phyloP scores from a whole-genome alignment of 1,284 basidiomycete species.

The Megacollybia platyphylla region DNA sequence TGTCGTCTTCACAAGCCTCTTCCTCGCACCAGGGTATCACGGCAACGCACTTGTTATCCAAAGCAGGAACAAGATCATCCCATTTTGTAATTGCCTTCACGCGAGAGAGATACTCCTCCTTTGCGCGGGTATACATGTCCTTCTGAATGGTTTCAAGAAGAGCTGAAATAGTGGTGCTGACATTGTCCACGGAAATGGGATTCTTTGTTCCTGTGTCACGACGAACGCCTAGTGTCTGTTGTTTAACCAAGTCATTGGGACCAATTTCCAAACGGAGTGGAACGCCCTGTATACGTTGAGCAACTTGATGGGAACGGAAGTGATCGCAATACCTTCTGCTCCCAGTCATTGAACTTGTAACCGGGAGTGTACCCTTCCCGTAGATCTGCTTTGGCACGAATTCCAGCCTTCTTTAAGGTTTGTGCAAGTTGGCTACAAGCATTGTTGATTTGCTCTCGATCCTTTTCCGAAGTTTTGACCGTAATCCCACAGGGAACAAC shows the following conservation, averaged over 20 bases:
- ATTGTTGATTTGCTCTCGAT: constrained; percentile 66
- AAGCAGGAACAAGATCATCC: constrained; percentile 84
- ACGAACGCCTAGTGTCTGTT: constrained; percentile 77
- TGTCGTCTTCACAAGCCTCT: constrained; percentile 92
- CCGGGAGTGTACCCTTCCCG: constrained; percentile 95
- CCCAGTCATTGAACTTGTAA: constrained; percentile 99
- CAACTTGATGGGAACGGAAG: not conserved
- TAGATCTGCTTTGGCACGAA: constrained; percentile 85
- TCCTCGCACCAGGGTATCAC: constrained; percentile 96
- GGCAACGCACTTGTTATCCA: constrained; percentile 84
- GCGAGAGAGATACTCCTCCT: constrained; percentile 63
- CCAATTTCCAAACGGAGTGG: constrained; percentile 96
- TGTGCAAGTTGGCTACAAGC: constrained; percentile 68
- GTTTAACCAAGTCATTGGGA: constrained; percentile 82
- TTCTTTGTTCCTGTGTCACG: constrained; percentile 80
- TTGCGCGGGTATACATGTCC: constrained; percentile 81
- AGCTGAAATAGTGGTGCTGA: constrained; percentile 43
- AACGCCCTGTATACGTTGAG: constrained; percentile 54
- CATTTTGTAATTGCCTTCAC: constrained; percentile 73
- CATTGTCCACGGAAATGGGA: constrained; percentile 56
- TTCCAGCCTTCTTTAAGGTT: constrained; percentile 57
- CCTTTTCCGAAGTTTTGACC: constrained; percentile 62
- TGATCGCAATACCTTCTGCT: constrained; percentile 62
- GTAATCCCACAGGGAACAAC: constrained; percentile 92
- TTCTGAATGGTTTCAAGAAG: constrained; percentile 82